These are phyloP conservation scores for Cladophialophora psammophila DNA, from an alignment of 2,329 filamentous ascomycete species.

Conservation along the genomic window DNA sequence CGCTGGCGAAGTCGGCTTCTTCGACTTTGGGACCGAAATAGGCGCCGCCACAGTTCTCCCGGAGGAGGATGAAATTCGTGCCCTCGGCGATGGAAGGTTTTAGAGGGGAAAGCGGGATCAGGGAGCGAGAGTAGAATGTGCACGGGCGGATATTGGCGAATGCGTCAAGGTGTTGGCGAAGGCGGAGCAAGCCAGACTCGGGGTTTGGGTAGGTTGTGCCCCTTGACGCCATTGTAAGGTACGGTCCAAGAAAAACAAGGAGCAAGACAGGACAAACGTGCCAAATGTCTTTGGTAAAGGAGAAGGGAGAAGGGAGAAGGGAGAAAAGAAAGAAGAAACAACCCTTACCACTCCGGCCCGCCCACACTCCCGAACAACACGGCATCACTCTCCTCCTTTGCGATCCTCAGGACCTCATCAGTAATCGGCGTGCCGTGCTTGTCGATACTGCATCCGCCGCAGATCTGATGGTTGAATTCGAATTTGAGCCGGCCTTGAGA, in stretches of 20 bases:
- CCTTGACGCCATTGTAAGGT: conserved; percentile 53
- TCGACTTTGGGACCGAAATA: conserved; percentile 58
- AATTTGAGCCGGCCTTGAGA: conserved; percentile 65
- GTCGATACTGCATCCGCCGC: conserved; percentile 72
- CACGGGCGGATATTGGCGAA: conserved; percentile 62
- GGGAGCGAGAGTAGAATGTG: conserved; percentile 54
- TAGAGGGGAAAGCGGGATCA: conserved; percentile 50
- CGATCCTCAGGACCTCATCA: conserved; percentile 64
- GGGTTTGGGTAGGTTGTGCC: conserved; percentile 39
- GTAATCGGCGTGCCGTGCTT: conserved; percentile 70
- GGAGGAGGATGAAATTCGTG: conserved; percentile 75
- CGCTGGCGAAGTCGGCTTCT: conserved; percentile 53
- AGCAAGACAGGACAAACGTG: not conserved
- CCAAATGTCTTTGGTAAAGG: not conserved
- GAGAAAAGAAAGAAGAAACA: conserved; percentile 56
- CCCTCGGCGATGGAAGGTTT: conserved; percentile 61
- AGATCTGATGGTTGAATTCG: conserved; percentile 69
- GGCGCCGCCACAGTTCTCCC: conserved; percentile 54
- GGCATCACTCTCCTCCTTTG: conserved; percentile 67
- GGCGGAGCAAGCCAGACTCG: conserved; percentile 39
- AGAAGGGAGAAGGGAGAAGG: not conserved
- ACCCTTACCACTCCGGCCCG: conserved; percentile 69
- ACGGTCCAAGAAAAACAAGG: not conserved
- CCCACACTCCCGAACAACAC: conserved; percentile 74
- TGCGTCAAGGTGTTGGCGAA: conserved; percentile 44